A percentile compares a stretch with the other conserved stretches of the same genome.
phyloP scores from a whole-genome alignment of 2,329 filamentous ascomycete genomes.

The Fusarium proliferatum region DNA sequence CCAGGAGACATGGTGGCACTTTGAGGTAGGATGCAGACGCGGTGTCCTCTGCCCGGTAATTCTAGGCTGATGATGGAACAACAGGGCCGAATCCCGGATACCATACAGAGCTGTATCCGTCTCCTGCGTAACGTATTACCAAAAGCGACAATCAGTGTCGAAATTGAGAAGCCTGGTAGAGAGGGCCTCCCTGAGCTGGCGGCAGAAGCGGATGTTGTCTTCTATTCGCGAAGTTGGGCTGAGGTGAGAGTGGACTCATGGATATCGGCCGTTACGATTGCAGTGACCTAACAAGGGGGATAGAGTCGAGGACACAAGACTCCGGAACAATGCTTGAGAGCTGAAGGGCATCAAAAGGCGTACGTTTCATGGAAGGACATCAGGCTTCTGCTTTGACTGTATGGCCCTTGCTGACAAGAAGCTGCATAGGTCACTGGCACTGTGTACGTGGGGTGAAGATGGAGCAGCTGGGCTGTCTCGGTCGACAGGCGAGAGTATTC shows the following conservation, averaged over 20 bases:
- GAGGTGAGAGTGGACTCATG: constrained; percentile 59
- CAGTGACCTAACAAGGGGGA: constrained; percentile 29
- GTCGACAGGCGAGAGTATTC: constrained; percentile 44
- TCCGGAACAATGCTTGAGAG: constrained; percentile 62
- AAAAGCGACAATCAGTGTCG: constrained; percentile 70
- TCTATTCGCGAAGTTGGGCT: constrained; percentile 78
- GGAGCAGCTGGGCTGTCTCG: constrained; percentile 55
- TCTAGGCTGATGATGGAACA: constrained; percentile 26
- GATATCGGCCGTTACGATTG: constrained; percentile 7
- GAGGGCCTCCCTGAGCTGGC: constrained; percentile 69
- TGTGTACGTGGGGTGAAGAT: constrained; percentile 69
- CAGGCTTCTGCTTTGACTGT: constrained; percentile 5
- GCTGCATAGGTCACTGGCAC: constrained; percentile 56
- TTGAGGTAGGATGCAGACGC: constrained; percentile 64
- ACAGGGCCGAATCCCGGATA: constrained; percentile 72
- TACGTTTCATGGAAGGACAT: constrained; percentile 58
- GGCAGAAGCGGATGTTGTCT: constrained; percentile 74
- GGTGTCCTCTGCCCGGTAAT: not conserved
- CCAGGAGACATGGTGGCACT: constrained; percentile 73
- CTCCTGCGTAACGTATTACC: constrained; percentile 62
- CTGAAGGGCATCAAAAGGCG: constrained; percentile 58
- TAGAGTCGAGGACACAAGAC: constrained; percentile 56
- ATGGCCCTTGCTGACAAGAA: constrained; percentile 37
- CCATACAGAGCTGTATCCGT: constrained; percentile 68
- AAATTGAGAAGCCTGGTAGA: constrained; percentile 76